Percentiles rank a stretch among this genome's conserved stretches.
Evolutionary conservation across 2,329 filamentous ascomycete genomes (phyloP).

Genomic region (Diaporthe helianthi): DNA sequence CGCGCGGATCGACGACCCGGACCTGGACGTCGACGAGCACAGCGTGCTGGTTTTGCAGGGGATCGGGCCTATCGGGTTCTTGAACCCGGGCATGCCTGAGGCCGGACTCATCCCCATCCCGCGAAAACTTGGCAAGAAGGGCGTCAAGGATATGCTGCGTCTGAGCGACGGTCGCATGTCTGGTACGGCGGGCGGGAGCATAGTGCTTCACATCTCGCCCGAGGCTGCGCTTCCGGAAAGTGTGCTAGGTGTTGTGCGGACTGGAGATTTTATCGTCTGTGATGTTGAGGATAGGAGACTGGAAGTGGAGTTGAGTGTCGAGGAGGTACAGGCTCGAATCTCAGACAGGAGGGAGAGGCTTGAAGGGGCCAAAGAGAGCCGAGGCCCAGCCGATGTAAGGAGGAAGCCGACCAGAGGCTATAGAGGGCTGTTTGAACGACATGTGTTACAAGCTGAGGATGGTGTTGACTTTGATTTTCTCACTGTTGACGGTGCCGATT

Average conservation of each 20-base stretch:
- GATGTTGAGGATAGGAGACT: slow-evolving; percentile 73
- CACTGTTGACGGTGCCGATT: slow-evolving; percentile 50
- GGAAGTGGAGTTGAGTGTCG: slow-evolving; percentile 66
- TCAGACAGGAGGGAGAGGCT: slow-evolving; percentile 57
- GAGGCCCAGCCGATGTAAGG: slow-evolving; percentile 35
- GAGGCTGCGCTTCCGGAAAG: slow-evolving; percentile 80
- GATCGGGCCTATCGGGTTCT: slow-evolving; percentile 79
- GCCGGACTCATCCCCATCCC: slow-evolving; percentile 71
- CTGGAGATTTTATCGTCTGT: slow-evolving; percentile 82
- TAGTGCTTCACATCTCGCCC: slow-evolving; percentile 86
- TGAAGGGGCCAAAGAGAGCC: slow-evolving; percentile 40
- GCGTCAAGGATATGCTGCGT: slow-evolving; percentile 80
- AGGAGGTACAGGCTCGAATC: slow-evolving; percentile 70
- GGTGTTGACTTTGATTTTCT: slow-evolving; percentile 70
- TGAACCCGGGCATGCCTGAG: slow-evolving; percentile 90
- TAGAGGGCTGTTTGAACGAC: slow-evolving; percentile 63
- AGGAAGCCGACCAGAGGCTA: slow-evolving; percentile 58
- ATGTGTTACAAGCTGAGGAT: slow-evolving; percentile 65
- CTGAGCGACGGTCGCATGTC: slow-evolving; percentile 89
- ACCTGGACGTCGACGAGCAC: slow-evolving; percentile 66
- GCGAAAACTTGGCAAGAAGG: slow-evolving; percentile 77
- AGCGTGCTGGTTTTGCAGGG: slow-evolving; percentile 83
- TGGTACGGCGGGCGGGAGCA: slow-evolving; percentile 87
- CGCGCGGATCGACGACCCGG: slow-evolving; percentile 61
- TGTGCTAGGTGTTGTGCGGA: slow-evolving; percentile 76